Conservation (phyloP, 495 filamentous ascomycete genomes). For the Podospora comata region DNA sequence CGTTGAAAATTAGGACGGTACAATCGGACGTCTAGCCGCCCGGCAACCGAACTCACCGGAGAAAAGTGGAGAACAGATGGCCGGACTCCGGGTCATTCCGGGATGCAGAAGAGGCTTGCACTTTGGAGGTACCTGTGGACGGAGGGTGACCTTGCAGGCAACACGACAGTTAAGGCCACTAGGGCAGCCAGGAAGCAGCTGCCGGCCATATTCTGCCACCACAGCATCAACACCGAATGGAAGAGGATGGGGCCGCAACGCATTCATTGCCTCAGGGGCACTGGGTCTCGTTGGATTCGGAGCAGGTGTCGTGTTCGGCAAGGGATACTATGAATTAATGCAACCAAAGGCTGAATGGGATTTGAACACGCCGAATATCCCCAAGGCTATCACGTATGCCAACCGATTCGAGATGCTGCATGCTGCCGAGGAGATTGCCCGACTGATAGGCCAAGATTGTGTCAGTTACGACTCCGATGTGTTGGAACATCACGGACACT, state of each 20-base stretch:
- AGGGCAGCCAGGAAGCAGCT: neutral
- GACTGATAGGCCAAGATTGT: constrained; percentile 57
- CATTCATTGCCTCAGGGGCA: neutral
- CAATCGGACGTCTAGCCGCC: neutral
- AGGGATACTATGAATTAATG: neutral
- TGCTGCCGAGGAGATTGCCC: constrained; percentile 60
- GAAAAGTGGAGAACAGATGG: constrained; percentile 3
- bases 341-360: neutral
- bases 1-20: neutral
- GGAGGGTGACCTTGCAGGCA: neutral
- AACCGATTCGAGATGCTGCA: constrained; percentile 32
- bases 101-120: neutral
- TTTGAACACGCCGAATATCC: neutral
- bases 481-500: constrained; percentile 73
- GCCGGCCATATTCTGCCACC: neutral
- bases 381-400: constrained; percentile 18
- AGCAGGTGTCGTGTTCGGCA: constrained; percentile 8
- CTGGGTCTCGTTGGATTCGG: constrained; percentile 7
- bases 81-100: constrained; percentile 10
- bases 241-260: neutral
- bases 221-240: neutral
- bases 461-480: constrained; percentile 74
- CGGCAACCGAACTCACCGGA: neutral
- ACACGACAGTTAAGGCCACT: neutral
- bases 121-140: neutral